A percentile compares a stretch with the other conserved stretches of the same genome.
These are phyloP conservation scores for Penicillium atrosanguineum DNA, from an alignment of 495 filamentous ascomycete species.

Conservation along the genomic window DNA sequence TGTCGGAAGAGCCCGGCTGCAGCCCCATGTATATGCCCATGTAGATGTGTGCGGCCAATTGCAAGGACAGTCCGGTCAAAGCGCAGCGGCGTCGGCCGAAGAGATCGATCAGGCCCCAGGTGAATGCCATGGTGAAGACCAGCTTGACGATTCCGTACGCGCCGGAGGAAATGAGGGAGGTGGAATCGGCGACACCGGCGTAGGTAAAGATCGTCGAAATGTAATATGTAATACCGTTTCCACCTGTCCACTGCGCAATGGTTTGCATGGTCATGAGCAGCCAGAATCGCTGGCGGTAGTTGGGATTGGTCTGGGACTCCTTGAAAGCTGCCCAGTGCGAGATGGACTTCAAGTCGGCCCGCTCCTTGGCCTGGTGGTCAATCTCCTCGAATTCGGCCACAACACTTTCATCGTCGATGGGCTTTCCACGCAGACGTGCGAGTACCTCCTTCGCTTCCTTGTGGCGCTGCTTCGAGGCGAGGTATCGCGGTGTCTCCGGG, in stretches of 20 bases:
- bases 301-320: slow-evolving; percentile 38
- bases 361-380: slow-evolving; percentile 29
- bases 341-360: slow-evolving; percentile 26
- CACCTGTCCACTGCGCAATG: slow-evolving; percentile 46
- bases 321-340: slow-evolving; percentile 42
- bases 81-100: slow-evolving; percentile 42
- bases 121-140: slow-evolving; percentile 47
- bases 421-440: slow-evolving; percentile 38
- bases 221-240: slow-evolving; percentile 50
- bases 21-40: slow-evolving; percentile 44
- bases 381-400: slow-evolving; percentile 38
- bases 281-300: slow-evolving; percentile 48
- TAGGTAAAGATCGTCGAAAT: slow-evolving; percentile 43
- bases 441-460: slow-evolving; percentile 33
- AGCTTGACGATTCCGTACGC: slow-evolving; percentile 47
- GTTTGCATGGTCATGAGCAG: slow-evolving; percentile 46
- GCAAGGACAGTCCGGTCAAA: slow-evolving; percentile 35
- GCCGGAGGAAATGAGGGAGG: slow-evolving; percentile 41
- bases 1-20: slow-evolving; percentile 29
- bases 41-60: slow-evolving; percentile 43
- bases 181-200: slow-evolving; percentile 32
- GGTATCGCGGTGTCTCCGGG: slow-evolving; percentile 44
- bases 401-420: slow-evolving; percentile 28
- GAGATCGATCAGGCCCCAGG: slow-evolving; percentile 44
- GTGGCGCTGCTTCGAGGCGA: slow-evolving; percentile 35